Evolutionary conservation across 2,329 filamentous ascomycete genomes (phyloP).

Genomic region (Fusarium keratoplasticum): DNA sequence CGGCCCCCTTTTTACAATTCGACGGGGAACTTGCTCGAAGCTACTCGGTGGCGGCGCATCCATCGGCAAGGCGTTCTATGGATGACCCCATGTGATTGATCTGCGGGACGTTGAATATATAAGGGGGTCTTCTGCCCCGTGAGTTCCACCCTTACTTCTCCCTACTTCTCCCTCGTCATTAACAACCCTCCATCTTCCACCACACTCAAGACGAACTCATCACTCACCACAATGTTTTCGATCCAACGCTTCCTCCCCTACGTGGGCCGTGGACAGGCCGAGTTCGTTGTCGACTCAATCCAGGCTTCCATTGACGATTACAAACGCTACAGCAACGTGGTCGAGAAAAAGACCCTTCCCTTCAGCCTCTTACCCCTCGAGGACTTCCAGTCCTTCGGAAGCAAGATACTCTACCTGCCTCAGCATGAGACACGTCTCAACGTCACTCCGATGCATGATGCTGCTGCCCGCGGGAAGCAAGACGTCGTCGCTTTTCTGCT

Average conservation of each 20-base stretch:
- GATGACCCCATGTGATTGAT: neutral
- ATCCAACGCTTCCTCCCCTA: neutral
- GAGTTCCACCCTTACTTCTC: neutral
- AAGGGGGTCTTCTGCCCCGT: neutral
- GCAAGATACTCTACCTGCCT: neutral
- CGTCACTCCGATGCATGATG: neutral
- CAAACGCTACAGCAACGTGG: neutral
- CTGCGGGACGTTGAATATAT: neutral
- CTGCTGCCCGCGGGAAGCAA: neutral
- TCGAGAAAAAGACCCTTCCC: neutral
- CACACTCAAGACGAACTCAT: neutral
- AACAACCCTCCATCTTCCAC: neutral
- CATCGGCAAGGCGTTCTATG: neutral
- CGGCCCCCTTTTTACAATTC: neutral
- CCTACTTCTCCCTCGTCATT: neutral
- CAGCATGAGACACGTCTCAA: neutral
- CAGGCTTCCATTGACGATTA: neutral
- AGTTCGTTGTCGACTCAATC: neutral
- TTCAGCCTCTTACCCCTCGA: neutral
- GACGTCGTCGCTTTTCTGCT: neutral
- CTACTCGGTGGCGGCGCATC: neutral
- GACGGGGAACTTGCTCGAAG: neutral
- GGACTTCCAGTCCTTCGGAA: fast-evolving
- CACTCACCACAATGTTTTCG: neutral
- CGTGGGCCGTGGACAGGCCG: neutral